phyloP scores from a whole-genome alignment of 73 alveolate genomes.

The Loxodes magnus region DNA sequence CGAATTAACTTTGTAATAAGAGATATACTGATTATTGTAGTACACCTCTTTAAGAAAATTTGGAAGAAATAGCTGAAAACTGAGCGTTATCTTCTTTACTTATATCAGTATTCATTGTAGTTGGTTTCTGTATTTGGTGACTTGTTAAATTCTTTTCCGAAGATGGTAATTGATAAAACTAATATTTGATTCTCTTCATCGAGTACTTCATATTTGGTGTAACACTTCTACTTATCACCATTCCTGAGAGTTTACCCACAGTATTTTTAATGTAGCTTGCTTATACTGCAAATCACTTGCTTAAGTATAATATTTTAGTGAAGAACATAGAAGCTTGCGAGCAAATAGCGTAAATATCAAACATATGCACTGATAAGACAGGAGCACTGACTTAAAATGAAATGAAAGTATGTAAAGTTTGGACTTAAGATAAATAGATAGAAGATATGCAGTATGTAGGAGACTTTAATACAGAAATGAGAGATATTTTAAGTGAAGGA shows the following conservation, averaged over 20 bases:
- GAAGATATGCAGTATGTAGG: not conserved
- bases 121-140: constrained; percentile 49
- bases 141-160: constrained; percentile 38
- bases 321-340: too few species aligned
- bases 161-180: constrained; percentile 23
- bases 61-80: constrained; percentile 83
- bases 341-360: too few species aligned
- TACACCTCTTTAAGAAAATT: constrained; percentile 89
- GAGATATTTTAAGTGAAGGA: not conserved
- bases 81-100: constrained; percentile 82
- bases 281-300: not conserved
- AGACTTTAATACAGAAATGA: constrained; percentile 11
- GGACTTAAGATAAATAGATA: not conserved
- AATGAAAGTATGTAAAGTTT: too few species aligned
- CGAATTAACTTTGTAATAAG: constrained; percentile 51
- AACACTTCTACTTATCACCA: constrained; percentile 87
- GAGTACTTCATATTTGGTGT: constrained; percentile 71
- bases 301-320: too few species aligned
- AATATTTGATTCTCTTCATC: constrained; percentile 13
- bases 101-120: constrained; percentile 67
- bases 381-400: constrained; percentile 1
- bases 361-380: too few species aligned
- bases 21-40: constrained; percentile 25
- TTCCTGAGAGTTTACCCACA: too few species aligned
- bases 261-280: too few species aligned